Evolutionary conservation across 495 filamentous ascomycete species (phyloP), one percentile per base, ranked within the genome.

Genomic region (Hypoxylon cercidicola): DNA sequence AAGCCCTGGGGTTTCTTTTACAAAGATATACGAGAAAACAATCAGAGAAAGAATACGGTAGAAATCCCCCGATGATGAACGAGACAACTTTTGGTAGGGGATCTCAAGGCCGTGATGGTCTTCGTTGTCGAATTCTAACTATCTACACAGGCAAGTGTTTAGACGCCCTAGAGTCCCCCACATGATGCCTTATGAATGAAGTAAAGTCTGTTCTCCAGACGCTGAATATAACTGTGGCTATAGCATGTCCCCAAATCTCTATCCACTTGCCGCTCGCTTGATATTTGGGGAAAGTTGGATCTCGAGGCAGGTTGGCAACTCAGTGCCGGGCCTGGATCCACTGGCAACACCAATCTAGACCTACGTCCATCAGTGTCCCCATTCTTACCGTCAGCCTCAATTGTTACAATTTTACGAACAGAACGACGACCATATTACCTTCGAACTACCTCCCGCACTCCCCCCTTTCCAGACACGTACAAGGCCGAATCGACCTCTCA

Each of bases 241-340:
- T 49, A 55, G 59, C 43, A 62, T 48, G 47, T 60, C 60, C 56
- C 50, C 28, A 37, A 49, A 28, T 30, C 39, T 60, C 65, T 60
- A 56, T 66, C 46, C 54, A 63, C 59, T 55, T 41, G 34, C 65
- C 47, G 39, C 30, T 55, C 51, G 46, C 55, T 64, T 64, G 65
- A 48, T 50, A 56, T 60, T 50, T 55, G 54, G 54, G 51, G 60
- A 60, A 68, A 64, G 65, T 51, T 55, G 65, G 65, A 68, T 68
- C 60, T 64, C 56, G 60, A 53, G 43, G 39, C 55, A 68, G 55
- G 54, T 25, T 35, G 43, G 39, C 60, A 60, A 56, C 30, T 60
- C 34, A 37, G 18, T 60, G 23, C 60, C 46, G 50, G 41, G 49
- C n/a, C 51, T 20, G 60, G 58, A 60, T 60, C 65, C 65, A 68